phyloP scores from a whole-genome alignment of 345 rosid genomes.

The Noccaea bulbosa region DNA sequence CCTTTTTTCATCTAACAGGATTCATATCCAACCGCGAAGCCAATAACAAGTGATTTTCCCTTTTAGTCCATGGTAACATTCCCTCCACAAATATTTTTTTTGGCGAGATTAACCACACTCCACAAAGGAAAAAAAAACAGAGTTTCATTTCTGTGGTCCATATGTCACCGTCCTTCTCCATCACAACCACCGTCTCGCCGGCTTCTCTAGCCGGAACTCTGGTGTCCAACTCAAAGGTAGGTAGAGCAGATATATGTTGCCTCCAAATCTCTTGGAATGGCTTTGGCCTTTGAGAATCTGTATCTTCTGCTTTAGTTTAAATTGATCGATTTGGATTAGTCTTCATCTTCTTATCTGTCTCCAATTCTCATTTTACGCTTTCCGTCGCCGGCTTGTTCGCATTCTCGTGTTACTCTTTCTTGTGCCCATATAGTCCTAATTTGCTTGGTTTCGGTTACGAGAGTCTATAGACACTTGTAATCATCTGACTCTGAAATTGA shows the following conservation, averaged over 20 bases:
- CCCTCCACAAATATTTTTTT: slow-evolving; percentile 24
- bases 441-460: neutral
- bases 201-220: slow-evolving; percentile 32
- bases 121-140: slow-evolving; percentile 10
- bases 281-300: neutral
- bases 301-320: neutral
- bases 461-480: neutral
- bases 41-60: too few relatives aligned
- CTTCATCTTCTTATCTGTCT: neutral
- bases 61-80: neutral
- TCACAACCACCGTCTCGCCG: slow-evolving; percentile 39
- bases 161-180: slow-evolving; percentile 41
- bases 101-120: neutral
- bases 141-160: slow-evolving; percentile 20
- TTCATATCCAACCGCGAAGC: too few relatives aligned
- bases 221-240: slow-evolving; percentile 33
- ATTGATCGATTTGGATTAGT: too few relatives aligned
- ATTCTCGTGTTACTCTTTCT: neutral
- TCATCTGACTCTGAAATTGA: neutral
- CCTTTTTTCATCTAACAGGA: too few relatives aligned
- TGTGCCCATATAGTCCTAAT: neutral
- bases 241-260: neutral
- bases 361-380: neutral
- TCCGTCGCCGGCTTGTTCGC: neutral
- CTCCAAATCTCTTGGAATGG: neutral